Evolutionary conservation across 768 basidiomycete species (phyloP).

Genomic region (Kwoniella sp.): DNA sequence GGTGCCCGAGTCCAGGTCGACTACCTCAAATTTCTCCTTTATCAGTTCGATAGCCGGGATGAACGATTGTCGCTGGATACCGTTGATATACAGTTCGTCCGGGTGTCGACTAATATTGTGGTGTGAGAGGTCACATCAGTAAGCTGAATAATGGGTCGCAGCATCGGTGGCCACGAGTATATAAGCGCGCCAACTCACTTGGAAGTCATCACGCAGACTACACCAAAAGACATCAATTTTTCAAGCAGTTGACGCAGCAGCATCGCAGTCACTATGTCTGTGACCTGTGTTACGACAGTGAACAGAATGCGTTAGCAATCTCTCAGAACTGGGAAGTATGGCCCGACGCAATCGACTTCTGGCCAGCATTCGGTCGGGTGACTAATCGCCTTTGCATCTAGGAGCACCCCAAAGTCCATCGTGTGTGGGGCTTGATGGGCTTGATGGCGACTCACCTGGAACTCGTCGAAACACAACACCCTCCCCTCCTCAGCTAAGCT

Average conservation of each 20-base stretch:
- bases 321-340: too few relatives aligned
- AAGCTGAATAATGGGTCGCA: slow-evolving; percentile 1
- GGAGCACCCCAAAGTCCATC: too few relatives aligned
- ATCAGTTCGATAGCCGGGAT: slow-evolving; percentile 91
- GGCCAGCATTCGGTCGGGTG: too few relatives aligned
- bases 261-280: slow-evolving; percentile 98
- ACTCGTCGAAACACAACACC: slow-evolving; percentile 95
- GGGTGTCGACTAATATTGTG: slow-evolving; percentile 98
- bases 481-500: slow-evolving; percentile 81
- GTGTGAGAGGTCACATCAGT: too few relatives aligned
- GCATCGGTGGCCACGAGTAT: background rate
- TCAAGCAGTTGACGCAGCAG: slow-evolving; percentile 88
- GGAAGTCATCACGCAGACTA: slow-evolving; percentile 93
- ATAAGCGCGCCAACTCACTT: slow-evolving; percentile 67
- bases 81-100: slow-evolving; percentile 96
- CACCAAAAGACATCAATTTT: slow-evolving; percentile 79
- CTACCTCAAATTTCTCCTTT: slow-evolving; percentile 80
- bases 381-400: too few relatives aligned
- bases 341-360: too few relatives aligned
- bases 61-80: slow-evolving; percentile 93
- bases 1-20: slow-evolving; percentile 92
- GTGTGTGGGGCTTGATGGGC: too few relatives aligned
- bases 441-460: slow-evolving; percentile 81
- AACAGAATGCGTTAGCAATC: too few relatives aligned
- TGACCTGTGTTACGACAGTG: slow-evolving; percentile 70